Evolutionary conservation across 108 stramenopile species (phyloP).

Genomic region (Nannochloropsis gaditana): DNA sequence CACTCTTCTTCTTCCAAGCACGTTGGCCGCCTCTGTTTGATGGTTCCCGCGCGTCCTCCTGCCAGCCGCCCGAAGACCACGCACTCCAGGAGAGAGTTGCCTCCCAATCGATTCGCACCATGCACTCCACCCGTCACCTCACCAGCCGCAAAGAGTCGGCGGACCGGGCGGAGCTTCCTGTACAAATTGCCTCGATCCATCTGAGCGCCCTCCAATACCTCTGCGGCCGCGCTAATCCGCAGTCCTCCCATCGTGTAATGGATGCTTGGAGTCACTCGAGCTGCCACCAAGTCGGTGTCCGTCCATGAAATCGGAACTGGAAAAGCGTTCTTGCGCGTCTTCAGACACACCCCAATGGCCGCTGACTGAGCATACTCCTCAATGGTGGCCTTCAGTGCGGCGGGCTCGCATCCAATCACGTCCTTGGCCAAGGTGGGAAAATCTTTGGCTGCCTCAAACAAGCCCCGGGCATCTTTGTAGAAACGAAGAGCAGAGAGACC

Average conservation of each 20-base stretch:
- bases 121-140: slow-evolving; percentile 59
- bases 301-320: not conserved
- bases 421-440: slow-evolving; percentile 64
- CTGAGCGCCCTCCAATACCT: slow-evolving; percentile 56
- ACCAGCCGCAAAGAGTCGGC: slow-evolving; percentile 54
- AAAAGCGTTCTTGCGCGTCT: slow-evolving; percentile 42
- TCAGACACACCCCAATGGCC: slow-evolving; percentile 61
- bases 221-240: slow-evolving; percentile 62
- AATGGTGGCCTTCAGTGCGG: slow-evolving; percentile 54
- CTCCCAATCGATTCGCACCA: slow-evolving; percentile 63
- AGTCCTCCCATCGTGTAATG: slow-evolving; percentile 91
- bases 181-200: slow-evolving; percentile 67
- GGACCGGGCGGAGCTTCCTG: slow-evolving; percentile 31
- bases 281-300: slow-evolving; percentile 31
- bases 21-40: slow-evolving; percentile 21
- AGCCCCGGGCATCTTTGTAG: slow-evolving; percentile 58
- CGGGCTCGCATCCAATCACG: slow-evolving; percentile 43
- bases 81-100: slow-evolving; percentile 79
- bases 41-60: slow-evolving; percentile 55
- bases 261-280: slow-evolving; percentile 60
- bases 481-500: slow-evolving; percentile 64
- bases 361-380: slow-evolving; percentile 62
- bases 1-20: slow-evolving; percentile 29
- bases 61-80: slow-evolving; percentile 76
- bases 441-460: slow-evolving; percentile 65